Base-by-base conservation (phyloP, 2,329 filamentous ascomycete species). In the Arthrobotrys iridis region DNA sequence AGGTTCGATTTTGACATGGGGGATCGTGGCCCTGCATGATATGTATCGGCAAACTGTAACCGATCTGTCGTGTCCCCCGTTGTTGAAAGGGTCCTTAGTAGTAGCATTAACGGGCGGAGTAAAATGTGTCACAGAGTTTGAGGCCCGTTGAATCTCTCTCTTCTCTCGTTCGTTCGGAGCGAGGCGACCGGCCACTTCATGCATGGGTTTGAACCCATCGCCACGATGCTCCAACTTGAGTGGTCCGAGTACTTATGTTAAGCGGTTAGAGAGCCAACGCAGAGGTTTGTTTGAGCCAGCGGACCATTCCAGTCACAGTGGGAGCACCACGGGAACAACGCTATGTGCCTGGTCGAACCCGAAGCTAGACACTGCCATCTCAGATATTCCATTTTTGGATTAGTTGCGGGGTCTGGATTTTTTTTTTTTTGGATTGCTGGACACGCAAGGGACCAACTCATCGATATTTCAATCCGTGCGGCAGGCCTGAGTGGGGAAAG, bases 141-240 rank as follows among this genome's bases (percentile, higher is more conserved):
- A 57, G 4, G 45, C 45, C 46, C 48, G 57, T 46, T 20, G 35
- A 57, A 55, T 35, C n/a, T n/a, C n/a, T 11, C 50, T 37, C 50
- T 1, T 55, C 50, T 13, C 37, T 45, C 62, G 28, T 57, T 43
- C 48, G 15, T 55, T 55, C 55, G 65, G 65, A 43, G 45, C 43
- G 55, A 62, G 65, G 65, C 65, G 65, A 62, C 35, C 6, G 26
- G 58, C 58, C 64, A 52, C 35, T 60, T 59, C 64, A 68, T 52
- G 24, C 22, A 18, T 8, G 11, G 20, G 20, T n/a, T n/a, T n/a
- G n/a, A n/a, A n/a, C n/a, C n/a, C n/a, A n/a, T n/a, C n/a, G n/a
- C n/a, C n/a, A n/a, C n/a, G n/a, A n/a, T n/a, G n/a, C n/a, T n/a
- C n/a, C n/a, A n/a, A n/a, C n/a, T n/a, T n/a, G n/a, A n/a, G n/a